Conservation (phyloP, 768 basidiomycete species). For the Strobilomyces confusus region DNA sequence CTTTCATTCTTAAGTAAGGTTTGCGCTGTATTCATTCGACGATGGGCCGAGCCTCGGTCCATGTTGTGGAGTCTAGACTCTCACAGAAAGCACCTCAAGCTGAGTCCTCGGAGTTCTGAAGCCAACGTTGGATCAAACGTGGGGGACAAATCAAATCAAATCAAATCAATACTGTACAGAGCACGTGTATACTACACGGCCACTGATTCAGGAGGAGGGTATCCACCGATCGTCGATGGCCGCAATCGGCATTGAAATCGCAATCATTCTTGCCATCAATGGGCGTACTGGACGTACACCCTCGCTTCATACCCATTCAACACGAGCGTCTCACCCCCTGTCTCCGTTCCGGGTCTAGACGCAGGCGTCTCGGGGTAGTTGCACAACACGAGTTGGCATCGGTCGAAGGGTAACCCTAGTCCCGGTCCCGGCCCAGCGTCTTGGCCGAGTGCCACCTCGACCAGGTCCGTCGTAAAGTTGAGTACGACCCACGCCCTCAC, state of each 20-base stretch:
- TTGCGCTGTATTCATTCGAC: neutral
- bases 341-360: neutral
- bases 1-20: no score
- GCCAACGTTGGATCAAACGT: neutral
- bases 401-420: slow-evolving; percentile 1
- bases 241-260: neutral
- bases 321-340: neutral
- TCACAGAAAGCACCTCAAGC: neutral
- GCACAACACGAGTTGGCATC: slow-evolving; percentile 17
- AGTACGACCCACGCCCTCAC: slow-evolving; percentile 39
- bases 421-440: neutral
- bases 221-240: no score
- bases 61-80: neutral
- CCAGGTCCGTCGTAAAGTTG: slow-evolving; percentile 39
- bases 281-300: slow-evolving; percentile 9
- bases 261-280: neutral
- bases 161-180: neutral
- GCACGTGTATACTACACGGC: neutral
- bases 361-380: slow-evolving; percentile 19
- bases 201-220: neutral
- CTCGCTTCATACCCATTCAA: slow-evolving; percentile 31
- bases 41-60: neutral
- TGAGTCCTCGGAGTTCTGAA: neutral
- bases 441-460: slow-evolving; percentile 9
- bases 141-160: neutral